Percentiles rank a stretch among this genome's conserved stretches.
These are phyloP conservation scores for Acanthamoeba sp. DNA, from an alignment of 208 protist genomes.

Conservation along the genomic window DNA sequence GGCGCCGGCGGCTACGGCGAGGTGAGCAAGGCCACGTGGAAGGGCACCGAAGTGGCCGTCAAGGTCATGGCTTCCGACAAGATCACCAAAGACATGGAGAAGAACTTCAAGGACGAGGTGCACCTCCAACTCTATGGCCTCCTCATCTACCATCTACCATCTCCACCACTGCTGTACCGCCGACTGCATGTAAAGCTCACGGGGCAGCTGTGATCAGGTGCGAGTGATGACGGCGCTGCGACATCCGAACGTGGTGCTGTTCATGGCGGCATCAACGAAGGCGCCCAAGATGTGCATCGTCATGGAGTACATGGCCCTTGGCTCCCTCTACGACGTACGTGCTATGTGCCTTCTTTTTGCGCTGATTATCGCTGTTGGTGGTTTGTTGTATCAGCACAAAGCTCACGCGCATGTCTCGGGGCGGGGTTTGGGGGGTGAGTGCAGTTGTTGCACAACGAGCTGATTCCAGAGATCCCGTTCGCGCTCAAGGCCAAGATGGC, in stretches of 20 bases:
- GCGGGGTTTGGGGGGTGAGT: background rate
- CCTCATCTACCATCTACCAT: too few species aligned
- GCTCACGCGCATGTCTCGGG: background rate
- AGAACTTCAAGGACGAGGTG: slow-evolving; percentile 73
- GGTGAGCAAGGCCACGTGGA: slow-evolving; percentile 39
- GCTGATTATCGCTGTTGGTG: background rate
- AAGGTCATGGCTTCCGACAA: slow-evolving; percentile 57
- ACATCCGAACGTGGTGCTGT: slow-evolving; percentile 84
- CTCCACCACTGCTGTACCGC: too few species aligned
- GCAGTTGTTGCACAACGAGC: slow-evolving; percentile 56
- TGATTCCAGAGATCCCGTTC: slow-evolving; percentile 41
- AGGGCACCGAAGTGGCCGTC: slow-evolving; percentile 54
- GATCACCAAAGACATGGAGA: slow-evolving; percentile 67
- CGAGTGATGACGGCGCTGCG: slow-evolving; percentile 79
- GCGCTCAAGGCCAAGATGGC: slow-evolving; percentile 76
- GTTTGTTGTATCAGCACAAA: too few species aligned
- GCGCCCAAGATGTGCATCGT: slow-evolving; percentile 66
- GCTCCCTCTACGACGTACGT: slow-evolving; percentile 30
- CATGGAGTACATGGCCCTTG: slow-evolving; percentile 59
- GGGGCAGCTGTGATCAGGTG: too few species aligned
- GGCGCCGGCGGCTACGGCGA: slow-evolving; percentile 22
- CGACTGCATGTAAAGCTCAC: too few species aligned
- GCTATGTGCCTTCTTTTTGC: background rate
- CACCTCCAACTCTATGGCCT: too few species aligned
- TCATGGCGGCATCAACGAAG: slow-evolving; percentile 80